These are phyloP conservation scores for Aureobasidium sp. DNA, from an alignment of 2,329 filamentous ascomycete species.

Conservation along the genomic window DNA sequence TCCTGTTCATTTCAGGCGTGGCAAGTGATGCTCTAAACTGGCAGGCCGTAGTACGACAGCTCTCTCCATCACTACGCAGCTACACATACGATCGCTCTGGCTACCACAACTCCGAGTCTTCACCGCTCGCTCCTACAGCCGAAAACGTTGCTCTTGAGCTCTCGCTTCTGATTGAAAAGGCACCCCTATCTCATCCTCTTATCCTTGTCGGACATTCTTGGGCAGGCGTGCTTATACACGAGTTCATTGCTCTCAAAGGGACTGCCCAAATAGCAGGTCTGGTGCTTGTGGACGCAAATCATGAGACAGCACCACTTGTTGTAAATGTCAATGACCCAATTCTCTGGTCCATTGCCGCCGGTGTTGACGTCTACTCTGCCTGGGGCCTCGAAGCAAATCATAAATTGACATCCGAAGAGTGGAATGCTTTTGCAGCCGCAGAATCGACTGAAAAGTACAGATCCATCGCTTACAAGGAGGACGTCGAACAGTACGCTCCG, in stretches of 20 bases:
- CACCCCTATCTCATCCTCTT: neutral
- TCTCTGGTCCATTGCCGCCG: neutral
- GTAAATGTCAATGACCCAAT: neutral
- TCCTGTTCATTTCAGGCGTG: neutral
- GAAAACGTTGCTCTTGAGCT: neutral
- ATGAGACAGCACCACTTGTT: neutral
- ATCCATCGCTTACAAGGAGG: constrained; percentile 13
- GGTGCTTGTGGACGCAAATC: neutral
- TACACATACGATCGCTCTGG: neutral
- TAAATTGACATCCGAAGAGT: neutral
- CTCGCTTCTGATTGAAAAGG: neutral
- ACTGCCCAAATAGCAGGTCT: neutral
- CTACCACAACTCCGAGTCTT: neutral
- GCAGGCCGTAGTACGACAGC: neutral
- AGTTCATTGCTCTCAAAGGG: neutral
- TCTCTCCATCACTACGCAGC: neutral
- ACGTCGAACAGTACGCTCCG: constrained; percentile 17
- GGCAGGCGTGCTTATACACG: neutral
- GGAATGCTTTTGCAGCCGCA: neutral
- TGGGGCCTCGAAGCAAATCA: neutral
- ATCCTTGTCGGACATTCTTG: neutral
- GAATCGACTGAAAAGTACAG: neutral
- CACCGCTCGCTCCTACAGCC: neutral
- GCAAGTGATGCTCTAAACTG: neutral
- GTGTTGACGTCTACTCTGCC: neutral